Evolutionary conservation across 495 filamentous ascomycete species (phyloP), one percentile per base, ranked within the genome.

Genomic region (Symbiotaphrina buchneri): DNA sequence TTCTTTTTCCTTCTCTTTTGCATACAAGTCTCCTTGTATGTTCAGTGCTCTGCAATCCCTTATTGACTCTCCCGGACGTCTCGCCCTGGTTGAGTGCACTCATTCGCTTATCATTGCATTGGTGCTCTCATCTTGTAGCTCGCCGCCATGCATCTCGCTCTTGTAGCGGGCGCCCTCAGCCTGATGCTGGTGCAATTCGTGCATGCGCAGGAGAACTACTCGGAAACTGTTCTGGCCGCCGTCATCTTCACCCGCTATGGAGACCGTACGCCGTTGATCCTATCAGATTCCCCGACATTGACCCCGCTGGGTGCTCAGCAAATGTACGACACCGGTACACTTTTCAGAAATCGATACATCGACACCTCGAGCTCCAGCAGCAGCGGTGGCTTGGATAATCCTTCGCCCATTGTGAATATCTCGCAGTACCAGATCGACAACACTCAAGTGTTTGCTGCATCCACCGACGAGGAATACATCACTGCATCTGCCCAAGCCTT

Each of bases 191-290:
- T 13, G 2, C 24, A n/a, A 13, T 13, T n/a, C 28, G 16, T 3
- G 28, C 11, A 30, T n/a, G 15, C 28, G 1, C 28, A 18, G 10
- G 28, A 18, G 1, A 3, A 7, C 4, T 36, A 5, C 34, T 22
- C 10, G 19, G 68, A 74, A 48, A 72, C 61, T 10, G 54, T 77
- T 17, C 71, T 73, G 46, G 69, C 63, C 23, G 56, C 68, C 16
- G 76, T 77, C 31, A 64, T 78, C 39, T 82, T 75, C 54, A 68
- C 65, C 23, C 61, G 72, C 8, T 61, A 81, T 39, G 80, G 80
- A 27, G 79, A 84, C 35, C 68, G 68, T 14, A 76, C 72, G 0
- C 63, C 75, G n/a, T 58, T 66, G 40, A 41, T 52, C 4, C 53
- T 65, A 6, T 40, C 51, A 19, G 58, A 56, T 1, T 52, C 61